Conservation (phyloP, 352 stramenopile species). For the Peronosclerospora sorghi region DNA sequence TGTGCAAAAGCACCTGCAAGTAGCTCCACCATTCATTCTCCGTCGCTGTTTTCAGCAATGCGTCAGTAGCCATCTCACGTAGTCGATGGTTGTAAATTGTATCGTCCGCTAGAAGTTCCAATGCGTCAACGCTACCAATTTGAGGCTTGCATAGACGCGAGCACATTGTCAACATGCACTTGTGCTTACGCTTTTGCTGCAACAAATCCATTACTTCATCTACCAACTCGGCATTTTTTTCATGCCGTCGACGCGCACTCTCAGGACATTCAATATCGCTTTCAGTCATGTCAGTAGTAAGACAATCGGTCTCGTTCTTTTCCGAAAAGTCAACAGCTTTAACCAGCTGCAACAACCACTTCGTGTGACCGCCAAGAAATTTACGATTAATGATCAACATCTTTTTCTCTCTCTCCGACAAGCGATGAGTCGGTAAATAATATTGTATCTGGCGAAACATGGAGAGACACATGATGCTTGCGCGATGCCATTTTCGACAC, state of each 20-base stretch:
- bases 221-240: constrained; percentile 27
- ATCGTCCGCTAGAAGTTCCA: constrained; percentile 66
- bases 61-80: constrained; percentile 50
- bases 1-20: constrained; percentile 59
- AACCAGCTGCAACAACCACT: constrained; percentile 78
- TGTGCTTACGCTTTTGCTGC: constrained; percentile 52
- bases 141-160: constrained; percentile 67
- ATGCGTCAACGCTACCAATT: constrained; percentile 61
- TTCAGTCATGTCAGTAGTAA: constrained; percentile 12
- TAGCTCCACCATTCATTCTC: constrained; percentile 78
- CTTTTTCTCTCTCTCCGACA: constrained; percentile 63
- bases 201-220: constrained; percentile 58
- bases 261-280: constrained; percentile 11
- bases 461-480: constrained; percentile 81
- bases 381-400: constrained; percentile 71
- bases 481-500: constrained; percentile 78
- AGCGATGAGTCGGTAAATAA: constrained; percentile 63
- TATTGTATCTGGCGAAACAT: constrained; percentile 86
- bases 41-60: constrained; percentile 48
- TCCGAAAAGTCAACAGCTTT: constrained; percentile 70
- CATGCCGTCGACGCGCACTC: constrained; percentile 2
- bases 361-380: constrained; percentile 66
- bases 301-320: constrained; percentile 34
- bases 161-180: constrained; percentile 84
- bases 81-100: constrained; percentile 48